A percentile compares a stretch with the other conserved stretches of the same genome.
Conservation (phyloP, 2,329 filamentous ascomycete genomes). For the Fusarium hostae region DNA sequence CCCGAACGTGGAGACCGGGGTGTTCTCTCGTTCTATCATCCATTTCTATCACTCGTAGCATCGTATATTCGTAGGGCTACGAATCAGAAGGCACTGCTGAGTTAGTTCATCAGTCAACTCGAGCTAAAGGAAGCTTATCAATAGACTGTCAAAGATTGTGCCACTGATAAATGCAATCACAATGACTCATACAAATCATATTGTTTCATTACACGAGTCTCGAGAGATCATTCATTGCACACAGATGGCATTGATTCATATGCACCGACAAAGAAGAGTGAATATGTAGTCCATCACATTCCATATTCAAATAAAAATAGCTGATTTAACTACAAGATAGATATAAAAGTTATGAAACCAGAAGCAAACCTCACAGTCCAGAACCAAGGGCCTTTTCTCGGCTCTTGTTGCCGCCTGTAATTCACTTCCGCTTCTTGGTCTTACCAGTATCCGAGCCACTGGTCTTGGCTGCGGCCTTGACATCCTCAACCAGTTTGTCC, state of each 20-base stretch:
- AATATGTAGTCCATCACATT: not conserved
- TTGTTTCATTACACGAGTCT: not conserved
- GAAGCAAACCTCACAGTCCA: not conserved
- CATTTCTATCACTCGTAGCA: not conserved
- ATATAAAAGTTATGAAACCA: not conserved
- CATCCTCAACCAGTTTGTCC: constrained; percentile 52
- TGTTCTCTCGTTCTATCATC: not conserved
- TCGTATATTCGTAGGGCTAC: constrained; percentile 9
- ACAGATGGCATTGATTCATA: not conserved
- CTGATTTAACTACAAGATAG: not conserved
- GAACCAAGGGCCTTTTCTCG: not conserved
- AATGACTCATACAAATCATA: not conserved
- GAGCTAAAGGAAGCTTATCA: not conserved
- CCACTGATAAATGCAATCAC: not conserved
- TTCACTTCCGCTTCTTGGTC: constrained; percentile 56
- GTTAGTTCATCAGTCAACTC: not conserved
- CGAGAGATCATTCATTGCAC: not conserved
- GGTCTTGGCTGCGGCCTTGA: constrained; percentile 55
- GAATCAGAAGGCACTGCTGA: not conserved
- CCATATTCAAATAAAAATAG: not conserved
- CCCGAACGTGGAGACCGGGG: not conserved
- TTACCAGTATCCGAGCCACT: constrained; percentile 62
- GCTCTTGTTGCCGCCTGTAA: not conserved
- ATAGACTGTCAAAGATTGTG: not conserved
- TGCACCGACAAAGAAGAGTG: not conserved